phyloP scores from a whole-genome alignment of 2,329 filamentous ascomycete species.

The Xenoacremonium recifei region DNA sequence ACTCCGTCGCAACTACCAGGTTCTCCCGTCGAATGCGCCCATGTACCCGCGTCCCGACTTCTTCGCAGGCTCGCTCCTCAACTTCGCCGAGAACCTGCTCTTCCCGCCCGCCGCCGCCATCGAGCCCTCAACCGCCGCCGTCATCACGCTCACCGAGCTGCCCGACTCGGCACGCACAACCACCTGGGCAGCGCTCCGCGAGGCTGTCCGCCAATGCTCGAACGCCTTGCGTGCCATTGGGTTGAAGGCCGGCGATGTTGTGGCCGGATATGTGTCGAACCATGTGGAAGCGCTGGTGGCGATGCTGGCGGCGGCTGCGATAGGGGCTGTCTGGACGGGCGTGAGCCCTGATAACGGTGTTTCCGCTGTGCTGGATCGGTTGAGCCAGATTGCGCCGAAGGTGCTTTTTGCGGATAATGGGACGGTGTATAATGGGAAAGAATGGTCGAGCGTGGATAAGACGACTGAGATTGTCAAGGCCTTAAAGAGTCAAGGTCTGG shows the following conservation, averaged over 20 bases:
- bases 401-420: constrained; percentile 87
- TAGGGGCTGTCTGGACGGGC: constrained; percentile 90
- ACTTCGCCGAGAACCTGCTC: constrained; percentile 94
- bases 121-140: constrained; percentile 61
- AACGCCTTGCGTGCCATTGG: constrained; percentile 66
- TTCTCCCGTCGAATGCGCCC: constrained; percentile 62
- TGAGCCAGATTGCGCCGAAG: constrained; percentile 80
- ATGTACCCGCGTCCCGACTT: constrained; percentile 89
- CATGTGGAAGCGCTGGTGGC: constrained; percentile 84
- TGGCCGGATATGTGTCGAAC: constrained; percentile 82
- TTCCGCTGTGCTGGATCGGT: constrained; percentile 82
- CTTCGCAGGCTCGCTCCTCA: constrained; percentile 76
- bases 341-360: constrained; percentile 92
- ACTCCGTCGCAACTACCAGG: too few relatives aligned
- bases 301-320: constrained; percentile 77
- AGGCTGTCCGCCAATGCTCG: constrained; percentile 72
- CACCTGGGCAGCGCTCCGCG: constrained; percentile 78
- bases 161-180: constrained; percentile 55
- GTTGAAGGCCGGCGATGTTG: constrained; percentile 54
- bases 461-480: constrained; percentile 71
- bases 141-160: constrained; percentile 79
- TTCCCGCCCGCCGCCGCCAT: constrained; percentile 57
- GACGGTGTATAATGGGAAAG: constrained; percentile 86
- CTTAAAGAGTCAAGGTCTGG: constrained; percentile 59
- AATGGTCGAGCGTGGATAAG: constrained; percentile 78